Base-by-base conservation (phyloP, 2,329 filamentous ascomycete species). In the Daldinia eschscholtzii region DNA sequence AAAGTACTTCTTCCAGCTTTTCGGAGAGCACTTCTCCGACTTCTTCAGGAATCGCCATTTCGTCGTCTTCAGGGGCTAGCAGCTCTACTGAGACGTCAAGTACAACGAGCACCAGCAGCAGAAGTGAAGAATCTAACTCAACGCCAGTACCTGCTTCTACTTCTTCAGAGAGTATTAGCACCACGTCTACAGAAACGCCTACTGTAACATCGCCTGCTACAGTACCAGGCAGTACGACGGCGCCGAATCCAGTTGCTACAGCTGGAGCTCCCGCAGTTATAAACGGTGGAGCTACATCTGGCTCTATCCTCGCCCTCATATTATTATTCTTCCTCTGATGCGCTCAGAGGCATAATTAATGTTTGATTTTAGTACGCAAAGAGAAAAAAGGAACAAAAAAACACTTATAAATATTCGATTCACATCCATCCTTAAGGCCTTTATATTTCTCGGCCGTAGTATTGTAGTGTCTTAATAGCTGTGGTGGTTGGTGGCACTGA, bases 241-340 rank as follows among this genome's bases (percentile, higher is more conserved):
- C 72, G 9, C 64, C 73, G 13, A 42, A 26, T 2, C 46, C 70
- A 6, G 26, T 73, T 18, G 7, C 69, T 42, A 72, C 70, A 7
- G 73, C 60, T 10, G 73, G 70, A n/a, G 76, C 71, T 4, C 28
- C 64, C 7, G 61, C 59, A 3, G 6, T 61, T 13, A 6, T 70
- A 28, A 71, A 53, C 12, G 58, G 67, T 23, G 59, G 60, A 18
- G 41, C 57, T 2, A 7, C 46, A 4, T 62, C 67, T 1, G 50
- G 65, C 44, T 62, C 59, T 3, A 46, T 77, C 13, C 67, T 75
- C 37, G 72, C 72, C 6, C 68, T 78, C 48, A 48, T 77, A 50
- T 72, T 74, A 30, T 20, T 76, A 23, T 72, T 77, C 63, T 64
- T 76, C 50, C 63, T 78, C 57, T 77, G 72, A 75, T 65, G 20